Evolutionary conservation across 768 basidiomycete species (phyloP).

Genomic region (Auriscalpium vulgare): DNA sequence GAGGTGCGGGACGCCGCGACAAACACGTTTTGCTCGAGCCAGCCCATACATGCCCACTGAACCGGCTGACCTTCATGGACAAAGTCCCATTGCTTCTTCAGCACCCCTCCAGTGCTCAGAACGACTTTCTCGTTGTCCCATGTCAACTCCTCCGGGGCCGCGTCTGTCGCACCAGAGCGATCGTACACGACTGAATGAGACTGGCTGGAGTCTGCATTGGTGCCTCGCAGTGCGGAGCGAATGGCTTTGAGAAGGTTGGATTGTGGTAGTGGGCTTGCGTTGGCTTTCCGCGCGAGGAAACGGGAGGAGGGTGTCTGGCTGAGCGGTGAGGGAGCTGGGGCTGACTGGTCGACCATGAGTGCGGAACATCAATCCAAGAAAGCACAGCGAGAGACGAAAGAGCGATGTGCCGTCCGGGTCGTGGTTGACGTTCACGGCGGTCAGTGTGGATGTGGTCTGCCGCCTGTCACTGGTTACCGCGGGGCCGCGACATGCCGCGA

Average conservation of each 20-base stretch:
- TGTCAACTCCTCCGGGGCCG: constrained; percentile 48
- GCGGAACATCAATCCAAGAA: too few relatives aligned
- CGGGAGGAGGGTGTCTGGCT: too few relatives aligned
- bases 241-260: constrained; percentile 49
- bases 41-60: constrained; percentile 75
- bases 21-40: constrained; percentile 46
- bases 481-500: too few relatives aligned
- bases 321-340: too few relatives aligned
- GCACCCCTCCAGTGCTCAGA: constrained; percentile 57
- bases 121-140: constrained; percentile 64
- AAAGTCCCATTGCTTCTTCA: constrained; percentile 70
- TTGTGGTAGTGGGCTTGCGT: background rate
- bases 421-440: too few relatives aligned
- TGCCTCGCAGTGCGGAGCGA: constrained; percentile 49
- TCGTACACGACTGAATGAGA: constrained; percentile 3
- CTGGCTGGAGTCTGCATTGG: constrained; percentile 1
- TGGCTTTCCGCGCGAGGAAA: too few relatives aligned
- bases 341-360: too few relatives aligned
- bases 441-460: too few relatives aligned
- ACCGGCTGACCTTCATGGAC: constrained; percentile 62
- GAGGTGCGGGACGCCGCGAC: constrained; percentile 21
- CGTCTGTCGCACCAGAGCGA: constrained; percentile 19
- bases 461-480: too few relatives aligned
- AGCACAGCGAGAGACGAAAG: too few relatives aligned
- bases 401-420: too few relatives aligned